Evolutionary conservation across 371 early-diverging fungal genomes (phyloP).

Genomic region (Mortierella sp.): DNA sequence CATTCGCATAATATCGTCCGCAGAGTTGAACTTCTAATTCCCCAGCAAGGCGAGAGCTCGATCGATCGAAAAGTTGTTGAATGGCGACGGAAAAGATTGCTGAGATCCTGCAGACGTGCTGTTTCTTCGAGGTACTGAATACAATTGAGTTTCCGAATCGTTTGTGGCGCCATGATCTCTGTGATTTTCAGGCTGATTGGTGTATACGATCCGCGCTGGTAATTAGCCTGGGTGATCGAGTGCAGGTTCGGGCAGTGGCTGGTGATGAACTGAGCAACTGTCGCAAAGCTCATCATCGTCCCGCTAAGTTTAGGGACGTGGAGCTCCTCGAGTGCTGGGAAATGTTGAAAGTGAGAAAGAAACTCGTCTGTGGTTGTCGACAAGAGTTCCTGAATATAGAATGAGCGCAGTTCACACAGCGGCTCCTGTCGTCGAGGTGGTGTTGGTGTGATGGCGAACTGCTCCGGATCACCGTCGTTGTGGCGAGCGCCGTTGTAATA

Average conservation of each 20-base stretch:
- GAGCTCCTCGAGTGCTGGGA: neutral
- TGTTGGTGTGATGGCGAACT: neutral
- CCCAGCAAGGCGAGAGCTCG: neutral
- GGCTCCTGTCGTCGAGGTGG: constrained; percentile 3
- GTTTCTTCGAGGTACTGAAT: neutral
- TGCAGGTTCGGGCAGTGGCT: neutral
- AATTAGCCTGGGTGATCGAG: neutral
- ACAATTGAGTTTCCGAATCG: neutral
- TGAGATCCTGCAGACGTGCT: neutral
- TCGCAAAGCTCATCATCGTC: neutral
- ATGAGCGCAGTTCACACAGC: neutral
- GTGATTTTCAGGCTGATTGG: neutral
- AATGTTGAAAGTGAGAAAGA: neutral
- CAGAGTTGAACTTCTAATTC: neutral
- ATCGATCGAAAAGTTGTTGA: neutral
- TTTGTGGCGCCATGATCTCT: neutral
- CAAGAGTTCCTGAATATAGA: neutral
- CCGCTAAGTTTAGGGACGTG: neutral
- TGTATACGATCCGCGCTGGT: neutral
- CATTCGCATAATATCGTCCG: constrained; percentile 1
- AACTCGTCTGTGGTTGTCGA: neutral
- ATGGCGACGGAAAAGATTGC: neutral
- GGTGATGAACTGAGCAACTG: neutral
- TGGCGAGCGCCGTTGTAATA: neutral
- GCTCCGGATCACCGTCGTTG: neutral